A percentile compares a stretch with the other conserved stretches of the same genome.
Evolutionary conservation across 495 filamentous ascomycete genomes (phyloP).

Genomic region (Lentithecium fluviatile): DNA sequence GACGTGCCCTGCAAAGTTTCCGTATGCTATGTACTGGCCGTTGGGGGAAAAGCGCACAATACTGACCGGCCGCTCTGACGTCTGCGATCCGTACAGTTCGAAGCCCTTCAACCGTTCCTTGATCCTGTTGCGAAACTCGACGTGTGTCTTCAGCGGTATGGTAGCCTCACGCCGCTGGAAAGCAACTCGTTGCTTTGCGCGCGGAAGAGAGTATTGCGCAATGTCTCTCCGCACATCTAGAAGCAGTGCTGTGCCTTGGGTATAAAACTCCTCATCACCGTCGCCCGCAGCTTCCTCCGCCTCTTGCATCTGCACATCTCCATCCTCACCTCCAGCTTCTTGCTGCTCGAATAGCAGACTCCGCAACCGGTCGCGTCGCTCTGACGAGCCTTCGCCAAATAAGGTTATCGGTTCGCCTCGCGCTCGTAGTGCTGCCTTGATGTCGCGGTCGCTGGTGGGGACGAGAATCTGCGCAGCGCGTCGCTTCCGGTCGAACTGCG

Average conservation of each 20-base stretch:
- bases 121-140: constrained; percentile 83
- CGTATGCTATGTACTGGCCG: constrained; percentile 78
- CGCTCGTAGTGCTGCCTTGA: constrained; percentile 75
- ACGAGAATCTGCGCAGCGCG: constrained; percentile 88
- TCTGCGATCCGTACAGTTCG: constrained; percentile 88
- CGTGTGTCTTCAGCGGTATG: constrained; percentile 81
- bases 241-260: constrained; percentile 70
- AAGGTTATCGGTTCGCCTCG: constrained; percentile 90
- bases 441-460: constrained; percentile 88
- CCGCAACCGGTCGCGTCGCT: constrained; percentile 82
- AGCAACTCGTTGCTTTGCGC: constrained; percentile 72
- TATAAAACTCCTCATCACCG: constrained; percentile 87
- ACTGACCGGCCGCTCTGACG: constrained; percentile 83
- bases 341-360: constrained; percentile 72
- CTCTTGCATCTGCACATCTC: constrained; percentile 61
- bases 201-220: constrained; percentile 79
- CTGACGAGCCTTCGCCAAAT: constrained; percentile 86
- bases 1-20: constrained; percentile 87
- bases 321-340: constrained; percentile 55
- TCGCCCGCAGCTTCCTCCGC: constrained; percentile 41
- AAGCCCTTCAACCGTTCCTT: constrained; percentile 81
- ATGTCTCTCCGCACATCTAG: constrained; percentile 77
- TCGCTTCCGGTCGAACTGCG: constrained; percentile 86
- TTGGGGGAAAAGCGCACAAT: constrained; percentile 89
- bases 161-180: constrained; percentile 75